Percentiles rank a stretch among this genome's conserved stretches.
Conservation (phyloP, 345 rosid genomes). For the Rubroshorea leprosula region DNA sequence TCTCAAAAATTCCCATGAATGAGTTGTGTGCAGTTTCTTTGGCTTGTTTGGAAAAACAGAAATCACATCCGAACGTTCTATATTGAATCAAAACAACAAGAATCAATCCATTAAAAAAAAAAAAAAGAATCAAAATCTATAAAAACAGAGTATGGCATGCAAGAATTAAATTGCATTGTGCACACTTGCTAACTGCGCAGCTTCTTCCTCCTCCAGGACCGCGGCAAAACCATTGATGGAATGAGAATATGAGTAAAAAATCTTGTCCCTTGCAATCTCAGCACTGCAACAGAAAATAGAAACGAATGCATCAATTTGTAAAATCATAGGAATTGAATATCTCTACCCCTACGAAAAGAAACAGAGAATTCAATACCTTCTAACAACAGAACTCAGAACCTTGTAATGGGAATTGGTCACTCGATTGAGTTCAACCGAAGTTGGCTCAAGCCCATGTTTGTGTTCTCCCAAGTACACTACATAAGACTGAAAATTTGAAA, state of each 20-base stretch:
- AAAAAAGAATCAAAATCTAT: too few species aligned
- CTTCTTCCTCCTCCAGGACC: slow-evolving; percentile 46
- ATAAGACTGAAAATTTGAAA: slow-evolving; percentile 19
- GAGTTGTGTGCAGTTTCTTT: slow-evolving; percentile 49
- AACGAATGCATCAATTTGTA: too few species aligned
- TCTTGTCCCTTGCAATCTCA: slow-evolving; percentile 45
- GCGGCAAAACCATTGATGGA: slow-evolving; percentile 70
- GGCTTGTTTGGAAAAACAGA: slow-evolving; percentile 55
- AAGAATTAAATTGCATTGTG: too few species aligned
- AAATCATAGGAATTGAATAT: background rate
- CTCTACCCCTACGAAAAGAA: background rate
- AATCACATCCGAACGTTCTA: slow-evolving; percentile 53
- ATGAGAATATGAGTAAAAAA: slow-evolving; percentile 50
- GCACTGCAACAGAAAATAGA: too few species aligned
- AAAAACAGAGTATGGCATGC: slow-evolving; percentile 1
- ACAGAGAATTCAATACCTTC: slow-evolving; percentile 20
- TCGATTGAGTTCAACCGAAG: slow-evolving; percentile 10
- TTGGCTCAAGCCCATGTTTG: slow-evolving; percentile 15
- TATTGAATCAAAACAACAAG: background rate
- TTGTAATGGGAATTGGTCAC: slow-evolving; percentile 24
- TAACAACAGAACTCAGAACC: slow-evolving; percentile 23
- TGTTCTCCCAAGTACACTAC: slow-evolving; percentile 41
- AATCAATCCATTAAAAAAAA: background rate
- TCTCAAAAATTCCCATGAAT: slow-evolving; percentile 60
- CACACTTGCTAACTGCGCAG: slow-evolving; percentile 49